These are phyloP conservation scores for Laetiporus sulphureus DNA, from an alignment of 1,284 basidiomycete species.

Conservation along the genomic window DNA sequence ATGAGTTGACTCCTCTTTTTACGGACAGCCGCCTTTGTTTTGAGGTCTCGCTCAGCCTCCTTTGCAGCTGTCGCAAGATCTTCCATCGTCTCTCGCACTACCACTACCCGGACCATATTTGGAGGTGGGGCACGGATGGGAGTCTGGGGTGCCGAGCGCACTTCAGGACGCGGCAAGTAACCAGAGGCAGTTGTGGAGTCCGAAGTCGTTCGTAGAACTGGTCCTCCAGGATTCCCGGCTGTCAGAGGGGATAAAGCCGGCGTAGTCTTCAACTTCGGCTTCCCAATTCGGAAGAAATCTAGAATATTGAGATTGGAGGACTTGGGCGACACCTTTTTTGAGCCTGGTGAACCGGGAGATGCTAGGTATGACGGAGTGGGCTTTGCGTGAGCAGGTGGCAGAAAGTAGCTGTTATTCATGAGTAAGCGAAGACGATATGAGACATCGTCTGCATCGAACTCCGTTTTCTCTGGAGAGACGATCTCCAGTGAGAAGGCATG, in stretches of 20 bases:
- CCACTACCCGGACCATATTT: constrained; percentile 56
- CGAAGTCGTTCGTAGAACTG: constrained; percentile 55
- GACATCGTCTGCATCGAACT: constrained; percentile 73
- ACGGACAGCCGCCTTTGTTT: constrained; percentile 32
- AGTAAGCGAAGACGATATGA: constrained; percentile 73
- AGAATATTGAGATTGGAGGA: constrained; percentile 52
- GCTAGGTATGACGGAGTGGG: constrained; percentile 59
- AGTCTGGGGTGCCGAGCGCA: constrained; percentile 33
- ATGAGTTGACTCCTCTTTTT: constrained; percentile 27
- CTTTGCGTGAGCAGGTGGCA: constrained; percentile 77
- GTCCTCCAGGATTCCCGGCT: constrained; percentile 22
- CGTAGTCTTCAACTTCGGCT: constrained; percentile 53
- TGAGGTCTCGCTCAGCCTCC: constrained; percentile 66
- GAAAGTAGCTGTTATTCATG: constrained; percentile 78
- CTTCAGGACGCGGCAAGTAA: constrained; percentile 29
- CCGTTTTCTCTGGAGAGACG: constrained; percentile 32
- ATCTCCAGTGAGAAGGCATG: constrained; percentile 42
- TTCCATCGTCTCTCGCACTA: constrained; percentile 71
- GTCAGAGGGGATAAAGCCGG: constrained; percentile 29
- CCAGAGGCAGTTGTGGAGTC: constrained; percentile 47
- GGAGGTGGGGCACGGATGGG: constrained; percentile 24
- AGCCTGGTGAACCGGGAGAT: constrained; percentile 24
- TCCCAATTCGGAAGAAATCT: constrained; percentile 61
- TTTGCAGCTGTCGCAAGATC: constrained; percentile 62
- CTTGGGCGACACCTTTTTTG: constrained; percentile 36